phyloP scores from a whole-genome alignment of 1,284 basidiomycete species.

The Schizophyllum amplum region DNA sequence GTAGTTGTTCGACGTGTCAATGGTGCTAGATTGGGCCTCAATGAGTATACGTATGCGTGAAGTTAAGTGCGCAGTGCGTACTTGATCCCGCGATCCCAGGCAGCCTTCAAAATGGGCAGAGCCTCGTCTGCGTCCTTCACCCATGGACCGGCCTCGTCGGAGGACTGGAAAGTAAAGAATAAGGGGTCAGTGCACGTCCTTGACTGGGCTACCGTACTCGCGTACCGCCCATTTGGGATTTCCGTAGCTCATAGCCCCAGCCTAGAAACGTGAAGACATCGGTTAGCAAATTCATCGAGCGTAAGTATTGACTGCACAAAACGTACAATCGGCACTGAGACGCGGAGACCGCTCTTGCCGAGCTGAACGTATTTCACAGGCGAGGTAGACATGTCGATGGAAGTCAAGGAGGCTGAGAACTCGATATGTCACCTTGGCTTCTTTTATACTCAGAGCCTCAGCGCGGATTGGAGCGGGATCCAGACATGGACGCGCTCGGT shows the following conservation, averaged over 20 bases:
- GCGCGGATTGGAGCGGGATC: too few species aligned
- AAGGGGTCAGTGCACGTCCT: not conserved
- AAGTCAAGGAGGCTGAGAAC: too few species aligned
- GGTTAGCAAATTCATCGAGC: not conserved
- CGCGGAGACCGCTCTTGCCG: constrained; percentile 33
- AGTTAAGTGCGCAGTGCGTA: not conserved
- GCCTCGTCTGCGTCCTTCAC: constrained; percentile 34
- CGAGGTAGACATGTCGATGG: not conserved
- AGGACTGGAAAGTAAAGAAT: not conserved
- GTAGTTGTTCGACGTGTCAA: constrained; percentile 53
- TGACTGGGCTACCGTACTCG: not conserved
- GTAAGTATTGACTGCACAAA: too few species aligned
- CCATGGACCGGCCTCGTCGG: constrained; percentile 21
- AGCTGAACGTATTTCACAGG: constrained; percentile 13
- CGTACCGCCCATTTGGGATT: constrained; percentile 27
- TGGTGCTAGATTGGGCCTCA: constrained; percentile 15
- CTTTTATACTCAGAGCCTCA: too few species aligned
- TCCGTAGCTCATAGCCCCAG: constrained; percentile 45
- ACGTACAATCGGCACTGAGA: constrained; percentile 34
- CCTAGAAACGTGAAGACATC: constrained; percentile 12
- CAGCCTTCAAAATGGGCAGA: constrained; percentile 33
- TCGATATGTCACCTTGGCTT: too few species aligned
- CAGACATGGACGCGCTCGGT: too few species aligned
- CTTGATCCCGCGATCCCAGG: constrained; percentile 36
- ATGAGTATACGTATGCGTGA: not conserved